Evolutionary conservation across 371 early-diverging fungal species (phyloP).

Genomic region (Actinomucor elegans): DNA sequence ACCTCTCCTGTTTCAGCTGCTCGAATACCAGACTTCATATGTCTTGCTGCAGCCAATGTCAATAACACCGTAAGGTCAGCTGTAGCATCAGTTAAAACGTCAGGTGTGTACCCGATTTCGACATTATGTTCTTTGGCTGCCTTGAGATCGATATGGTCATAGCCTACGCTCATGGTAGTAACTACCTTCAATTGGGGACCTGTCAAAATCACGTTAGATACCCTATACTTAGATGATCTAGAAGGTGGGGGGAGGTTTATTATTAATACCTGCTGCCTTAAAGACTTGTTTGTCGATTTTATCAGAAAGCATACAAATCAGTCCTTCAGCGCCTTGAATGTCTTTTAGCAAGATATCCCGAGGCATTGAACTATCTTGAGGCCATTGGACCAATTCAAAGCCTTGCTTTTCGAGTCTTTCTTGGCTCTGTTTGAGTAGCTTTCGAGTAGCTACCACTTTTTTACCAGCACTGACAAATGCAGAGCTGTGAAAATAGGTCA

Average conservation of each 20-base stretch:
- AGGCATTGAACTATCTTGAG: conserved; percentile 41
- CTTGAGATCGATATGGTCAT: conserved; percentile 75
- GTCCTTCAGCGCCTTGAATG: conserved; percentile 21
- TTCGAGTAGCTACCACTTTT: conserved; percentile 32
- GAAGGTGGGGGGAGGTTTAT: not conserved
- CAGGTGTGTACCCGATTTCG: conserved; percentile 83
- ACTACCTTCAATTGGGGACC: conserved; percentile 62
- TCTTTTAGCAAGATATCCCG: conserved; percentile 29
- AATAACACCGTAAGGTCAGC: conserved; percentile 83
- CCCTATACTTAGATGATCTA: no score
- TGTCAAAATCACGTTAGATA: no score
- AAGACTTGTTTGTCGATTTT: conserved; percentile 72
- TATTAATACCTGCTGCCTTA: conserved; percentile 51
- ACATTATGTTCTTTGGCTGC: conserved; percentile 51
- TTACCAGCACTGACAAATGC: not conserved
- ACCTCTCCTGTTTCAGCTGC: conserved; percentile 57
- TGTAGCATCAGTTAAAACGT: conserved; percentile 86
- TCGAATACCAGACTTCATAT: conserved; percentile 63
- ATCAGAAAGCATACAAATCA: conserved; percentile 66
- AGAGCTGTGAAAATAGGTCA: conserved; percentile 2
- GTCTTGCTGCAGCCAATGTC: conserved; percentile 70
- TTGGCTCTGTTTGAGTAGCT: conserved; percentile 33
- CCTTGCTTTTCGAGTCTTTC: conserved; percentile 5
- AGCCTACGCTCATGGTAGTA: conserved; percentile 81
- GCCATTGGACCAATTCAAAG: conserved; percentile 44